Evolutionary conservation across 441 rosid genomes (phyloP), one percentile per base, ranked within the genome.

Genomic region (Pelargonium cotyledonis): DNA sequence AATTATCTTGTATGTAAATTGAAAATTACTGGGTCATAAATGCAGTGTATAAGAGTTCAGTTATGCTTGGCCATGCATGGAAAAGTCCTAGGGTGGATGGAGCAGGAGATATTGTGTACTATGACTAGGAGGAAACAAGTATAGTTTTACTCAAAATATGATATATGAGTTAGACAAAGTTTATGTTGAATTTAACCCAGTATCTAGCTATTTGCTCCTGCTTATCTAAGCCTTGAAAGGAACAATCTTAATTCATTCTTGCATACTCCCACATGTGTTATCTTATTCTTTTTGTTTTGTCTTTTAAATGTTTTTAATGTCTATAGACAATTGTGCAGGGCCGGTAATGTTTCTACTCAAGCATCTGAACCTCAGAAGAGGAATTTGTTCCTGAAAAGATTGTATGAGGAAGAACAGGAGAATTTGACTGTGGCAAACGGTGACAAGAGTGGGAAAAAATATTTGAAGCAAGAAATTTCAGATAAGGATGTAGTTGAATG

Each of bases 301-400:
- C 21, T 8, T 47, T 19, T 65, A 49, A 69, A 65, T 60, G 53
- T n/a, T 60, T 69, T 67, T 43, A 79, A 58, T 65, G 6, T 72
- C 62, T 65, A 26, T 73, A 61, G 67, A 70, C 66, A 65, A 53
- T 53, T 72, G 14, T 75, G 73, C 81, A 94, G 98, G 98, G 67
- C 63, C 57, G 97, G 95, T 68, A 77, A 72, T 71, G 82, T 88
- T 75, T 83, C 89, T 14, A 82, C 91, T 68, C 82, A 78, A 62
- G 75, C 77, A 58, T 82, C 87, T 55, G 91, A 83, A 76, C 84
- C 85, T 64, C 80, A 46, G 41, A 70, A 83, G 78, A 91, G 75
- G 81, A 94, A 94, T 72, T 70, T 91, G 66, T 94, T 94, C 84
- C 82, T 88, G 78, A 85, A 85, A 80, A 91, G 88, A 80, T 76